Base-by-base conservation (phyloP, 164 flowering plant species). In the Buxus sempervirens region DNA sequence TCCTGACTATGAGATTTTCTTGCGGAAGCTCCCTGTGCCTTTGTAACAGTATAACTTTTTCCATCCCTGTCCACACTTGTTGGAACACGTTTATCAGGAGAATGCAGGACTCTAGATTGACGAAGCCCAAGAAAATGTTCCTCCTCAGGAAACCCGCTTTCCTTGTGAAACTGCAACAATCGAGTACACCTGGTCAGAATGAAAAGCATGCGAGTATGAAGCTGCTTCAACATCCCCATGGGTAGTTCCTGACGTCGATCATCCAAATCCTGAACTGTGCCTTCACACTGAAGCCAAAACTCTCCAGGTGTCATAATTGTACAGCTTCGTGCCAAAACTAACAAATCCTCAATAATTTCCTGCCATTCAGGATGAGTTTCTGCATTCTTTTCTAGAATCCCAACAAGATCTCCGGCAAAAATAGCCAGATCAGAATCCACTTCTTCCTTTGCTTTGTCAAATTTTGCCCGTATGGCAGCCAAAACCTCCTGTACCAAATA, bases 221-320 rank as follows among this genome's bases (percentile, higher is more conserved):
- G 96, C 84, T 93, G 90, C 85, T 96, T 96, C 69, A 93, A 79
- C 71, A 70, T 83, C 65, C 99, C 98, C 80, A 88, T 87, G 9
- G 96, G 92, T 58, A 91, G 88, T 68, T 96, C 99, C 76, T 96
- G 99, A 26, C 99, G 96, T 64, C 86, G 83, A 77, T 96, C 99
- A 81, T 96, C 99, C 76, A 96, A 78, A 48, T 93, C 98, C 78
- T 96, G 99, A 77, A 96, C 99, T 69, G 93, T 96, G 71, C 98
- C 85, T 81, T 96, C 99, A 82, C 99, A 96, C 74, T 93, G 98
- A 75, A 96, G 92, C 99, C 99, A 96, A 81, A 96, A 93, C 75
- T 96, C 97, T 54, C 95, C 91, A 61, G 98, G 83, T 41, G 99
- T 77, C 74, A 89, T 82, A 88, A 96, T 79, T 26, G 98, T 96